Evolutionary conservation across 352 stramenopile genomes (phyloP).

Genomic region (Aphanomyces astaci): DNA sequence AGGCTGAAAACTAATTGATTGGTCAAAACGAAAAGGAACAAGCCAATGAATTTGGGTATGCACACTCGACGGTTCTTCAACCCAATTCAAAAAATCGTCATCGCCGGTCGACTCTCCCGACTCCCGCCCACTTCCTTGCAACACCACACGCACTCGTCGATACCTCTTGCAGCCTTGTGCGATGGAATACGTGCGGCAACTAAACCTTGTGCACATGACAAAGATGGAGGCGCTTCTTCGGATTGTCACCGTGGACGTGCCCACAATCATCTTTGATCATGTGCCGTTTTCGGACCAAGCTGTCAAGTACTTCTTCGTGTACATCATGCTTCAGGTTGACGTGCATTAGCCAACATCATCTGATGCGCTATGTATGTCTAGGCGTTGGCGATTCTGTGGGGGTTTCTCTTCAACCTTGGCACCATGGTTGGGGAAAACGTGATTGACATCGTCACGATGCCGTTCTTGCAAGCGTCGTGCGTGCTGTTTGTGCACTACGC

Average conservation of each 20-base stretch:
- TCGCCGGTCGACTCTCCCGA: no score
- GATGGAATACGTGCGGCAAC: neutral
- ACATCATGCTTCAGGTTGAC: conserved; percentile 25
- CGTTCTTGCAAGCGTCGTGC: conserved; percentile 58
- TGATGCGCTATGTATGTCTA: conserved; percentile 15
- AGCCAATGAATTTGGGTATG: no score
- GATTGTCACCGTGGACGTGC: conserved; percentile 12
- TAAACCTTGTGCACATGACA: conserved; percentile 13
- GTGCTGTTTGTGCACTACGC: conserved; percentile 75
- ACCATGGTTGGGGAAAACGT: conserved; percentile 81
- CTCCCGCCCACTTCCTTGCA: neutral
- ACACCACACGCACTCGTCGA: neutral
- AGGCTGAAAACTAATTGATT: no score
- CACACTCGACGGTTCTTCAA: neutral
- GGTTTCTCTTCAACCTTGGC: conserved; percentile 76
- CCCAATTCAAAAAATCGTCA: no score
- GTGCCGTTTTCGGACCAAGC: neutral
- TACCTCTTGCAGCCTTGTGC: neutral
- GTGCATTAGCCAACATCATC: neutral
- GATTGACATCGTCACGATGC: conserved; percentile 79
- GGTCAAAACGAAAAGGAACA: no score
- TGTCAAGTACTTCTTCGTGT: conserved; percentile 18
- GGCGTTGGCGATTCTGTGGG: conserved; percentile 78
- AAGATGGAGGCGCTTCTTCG: conserved; percentile 19
- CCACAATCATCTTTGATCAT: neutral